These are phyloP conservation scores for Jamesozyma rosinii DNA, from an alignment of 805 yeast genomes.

Conservation along the genomic window DNA sequence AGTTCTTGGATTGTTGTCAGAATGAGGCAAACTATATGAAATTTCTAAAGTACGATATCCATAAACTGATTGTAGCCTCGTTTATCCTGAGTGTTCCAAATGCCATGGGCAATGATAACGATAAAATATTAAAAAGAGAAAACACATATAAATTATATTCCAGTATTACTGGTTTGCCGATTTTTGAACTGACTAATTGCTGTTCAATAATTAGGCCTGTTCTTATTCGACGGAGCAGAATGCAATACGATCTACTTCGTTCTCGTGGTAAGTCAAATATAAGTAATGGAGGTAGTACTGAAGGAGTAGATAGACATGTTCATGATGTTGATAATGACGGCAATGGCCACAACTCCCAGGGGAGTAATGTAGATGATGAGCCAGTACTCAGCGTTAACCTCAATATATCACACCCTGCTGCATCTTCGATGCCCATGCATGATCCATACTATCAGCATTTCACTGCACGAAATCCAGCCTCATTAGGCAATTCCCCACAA, in stretches of 20 bases:
- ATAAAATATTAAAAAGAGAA: conserved; percentile 11
- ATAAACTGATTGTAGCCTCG: conserved; percentile 16
- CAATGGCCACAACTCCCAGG: neutral
- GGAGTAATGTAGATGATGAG: neutral
- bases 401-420: neutral
- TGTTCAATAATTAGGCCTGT: conserved; percentile 22
- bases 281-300: neutral
- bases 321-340: neutral
- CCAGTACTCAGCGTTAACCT: neutral
- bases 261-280: neutral
- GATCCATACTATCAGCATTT: conserved; percentile 2
- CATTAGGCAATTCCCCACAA: neutral
- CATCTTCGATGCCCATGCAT: neutral
- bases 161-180: conserved; percentile 17
- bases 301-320: neutral
- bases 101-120: conserved; percentile 6
- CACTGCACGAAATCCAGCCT: neutral
- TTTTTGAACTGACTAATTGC: conserved; percentile 18
- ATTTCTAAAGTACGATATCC: conserved; percentile 12
- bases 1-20: conserved; percentile 17
- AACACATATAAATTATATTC: conserved; percentile 10
- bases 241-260: conserved; percentile 7
- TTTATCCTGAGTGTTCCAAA: conserved; percentile 18
- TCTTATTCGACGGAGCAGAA: conserved; percentile 12
- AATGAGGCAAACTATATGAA: conserved; percentile 16